A percentile compares a stretch with the other conserved stretches of the same genome.
These are phyloP conservation scores for Fomitopsis palustris DNA, from an alignment of 1,284 basidiomycete genomes.

Conservation along the genomic window DNA sequence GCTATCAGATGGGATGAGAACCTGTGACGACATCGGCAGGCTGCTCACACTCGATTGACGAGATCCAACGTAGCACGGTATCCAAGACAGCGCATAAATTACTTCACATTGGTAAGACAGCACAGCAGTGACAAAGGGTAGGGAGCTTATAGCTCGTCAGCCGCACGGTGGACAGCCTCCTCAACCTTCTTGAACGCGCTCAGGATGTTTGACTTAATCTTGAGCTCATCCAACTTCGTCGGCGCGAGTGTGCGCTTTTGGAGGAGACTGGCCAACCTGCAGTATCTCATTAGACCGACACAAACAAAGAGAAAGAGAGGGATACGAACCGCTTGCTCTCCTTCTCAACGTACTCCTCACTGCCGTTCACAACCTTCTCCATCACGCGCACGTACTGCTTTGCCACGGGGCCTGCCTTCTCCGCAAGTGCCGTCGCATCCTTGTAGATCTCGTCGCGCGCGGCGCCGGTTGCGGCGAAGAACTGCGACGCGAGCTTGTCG, in stretches of 20 bases:
- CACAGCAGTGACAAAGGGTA: neutral
- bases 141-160: conserved; percentile 8
- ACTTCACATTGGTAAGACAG: neutral
- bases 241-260: conserved; percentile 71
- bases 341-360: conserved; percentile 81
- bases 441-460: conserved; percentile 60
- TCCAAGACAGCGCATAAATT: neutral
- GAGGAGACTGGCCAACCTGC: conserved; percentile 66
- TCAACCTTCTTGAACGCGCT: conserved; percentile 63
- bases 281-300: neutral
- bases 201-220: conserved; percentile 88
- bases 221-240: conserved; percentile 90
- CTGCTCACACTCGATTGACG: neutral
- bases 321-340: conserved; percentile 75
- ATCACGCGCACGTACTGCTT: conserved; percentile 89
- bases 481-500: conserved; percentile 76
- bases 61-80: neutral
- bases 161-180: conserved; percentile 19
- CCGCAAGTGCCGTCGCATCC: conserved; percentile 52
- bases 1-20: too few relatives aligned
- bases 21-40: too few relatives aligned
- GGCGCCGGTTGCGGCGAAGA: conserved; percentile 61
- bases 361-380: conserved; percentile 79
- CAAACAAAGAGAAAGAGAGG: neutral
- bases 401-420: conserved; percentile 47